Percentiles rank a stretch among this genome's conserved stretches.
These are phyloP conservation scores for Xylariaceae sp. DNA, from an alignment of 2,329 filamentous ascomycete genomes.

Conservation along the genomic window DNA sequence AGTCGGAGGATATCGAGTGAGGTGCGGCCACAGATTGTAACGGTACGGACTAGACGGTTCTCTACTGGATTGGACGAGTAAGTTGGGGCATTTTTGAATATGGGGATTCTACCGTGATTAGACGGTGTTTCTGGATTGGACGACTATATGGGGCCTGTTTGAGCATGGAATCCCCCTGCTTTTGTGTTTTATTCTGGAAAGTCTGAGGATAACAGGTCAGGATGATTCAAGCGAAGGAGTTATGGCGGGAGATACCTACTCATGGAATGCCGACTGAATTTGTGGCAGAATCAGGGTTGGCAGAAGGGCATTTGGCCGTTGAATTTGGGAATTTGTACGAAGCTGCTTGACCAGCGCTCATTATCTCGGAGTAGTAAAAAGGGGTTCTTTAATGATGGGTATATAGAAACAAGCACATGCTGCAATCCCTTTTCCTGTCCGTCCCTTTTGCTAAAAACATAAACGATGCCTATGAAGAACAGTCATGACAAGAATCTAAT, in stretches of 20 bases:
- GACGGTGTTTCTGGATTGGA: no score
- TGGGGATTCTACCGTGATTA: no score
- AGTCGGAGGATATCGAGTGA: background rate
- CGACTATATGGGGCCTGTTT: background rate
- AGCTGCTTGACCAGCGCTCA: no score
- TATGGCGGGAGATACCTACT: constrained; percentile 9
- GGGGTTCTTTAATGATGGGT: background rate
- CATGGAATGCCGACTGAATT: background rate
- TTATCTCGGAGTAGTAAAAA: background rate
- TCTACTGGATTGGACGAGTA: no score
- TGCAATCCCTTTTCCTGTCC: background rate
- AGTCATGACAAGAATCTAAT: constrained; percentile 46
- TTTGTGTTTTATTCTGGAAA: background rate
- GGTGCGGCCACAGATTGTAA: constrained; percentile 11
- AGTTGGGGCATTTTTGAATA: no score
- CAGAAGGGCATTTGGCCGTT: background rate
- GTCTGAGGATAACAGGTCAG: constrained; percentile 4
- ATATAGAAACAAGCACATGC: background rate
- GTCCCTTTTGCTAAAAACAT: background rate
- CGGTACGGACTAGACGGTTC: constrained; percentile 11
- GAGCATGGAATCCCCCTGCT: background rate
- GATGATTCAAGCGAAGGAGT: background rate
- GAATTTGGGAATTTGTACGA: no score
- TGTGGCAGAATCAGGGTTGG: background rate
- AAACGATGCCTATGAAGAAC: background rate